These are phyloP conservation scores for Protoeuglena noctilucae DNA, from an alignment of 139 green algal genomes.

Conservation along the genomic window DNA sequence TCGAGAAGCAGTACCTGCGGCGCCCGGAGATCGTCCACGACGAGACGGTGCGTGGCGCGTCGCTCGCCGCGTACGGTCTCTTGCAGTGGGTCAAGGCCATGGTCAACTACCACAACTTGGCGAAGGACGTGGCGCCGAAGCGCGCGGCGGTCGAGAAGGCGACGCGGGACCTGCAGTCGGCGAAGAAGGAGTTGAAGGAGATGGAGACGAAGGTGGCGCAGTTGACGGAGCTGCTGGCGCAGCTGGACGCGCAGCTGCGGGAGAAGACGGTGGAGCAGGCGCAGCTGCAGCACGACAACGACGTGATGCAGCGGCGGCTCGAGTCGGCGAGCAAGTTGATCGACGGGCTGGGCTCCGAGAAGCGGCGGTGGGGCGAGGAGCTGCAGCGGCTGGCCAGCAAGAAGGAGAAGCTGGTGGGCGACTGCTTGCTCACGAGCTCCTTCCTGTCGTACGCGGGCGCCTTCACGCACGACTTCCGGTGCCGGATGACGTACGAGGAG, in stretches of 20 bases:
- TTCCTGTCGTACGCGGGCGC: slow-evolving; percentile 64
- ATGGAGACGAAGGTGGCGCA: slow-evolving; percentile 48
- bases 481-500: slow-evolving; percentile 50
- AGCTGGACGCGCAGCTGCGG: slow-evolving; percentile 47
- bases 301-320: slow-evolving; percentile 69
- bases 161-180: slow-evolving; percentile 56
- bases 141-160: slow-evolving; percentile 57
- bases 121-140: slow-evolving; percentile 60
- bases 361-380: slow-evolving; percentile 52
- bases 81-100: slow-evolving; percentile 75
- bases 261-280: slow-evolving; percentile 55
- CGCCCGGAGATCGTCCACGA: slow-evolving; percentile 60
- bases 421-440: slow-evolving; percentile 59
- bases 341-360: slow-evolving; percentile 48
- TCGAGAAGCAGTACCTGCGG: slow-evolving; percentile 77
- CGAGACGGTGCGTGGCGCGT: no score
- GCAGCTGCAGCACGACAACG: slow-evolving; percentile 59
- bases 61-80: slow-evolving; percentile 43
- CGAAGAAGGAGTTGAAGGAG: slow-evolving; percentile 44
- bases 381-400: slow-evolving; percentile 31
- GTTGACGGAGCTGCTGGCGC: slow-evolving; percentile 38
- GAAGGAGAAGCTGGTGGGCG: slow-evolving; percentile 40
- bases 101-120: slow-evolving; percentile 72
- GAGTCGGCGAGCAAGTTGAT: slow-evolving; percentile 55
- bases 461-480: slow-evolving; percentile 70